Evolutionary conservation across 129 eudicot genomes (phyloP).

Genomic region (Heracleum sosnowskyi): DNA sequence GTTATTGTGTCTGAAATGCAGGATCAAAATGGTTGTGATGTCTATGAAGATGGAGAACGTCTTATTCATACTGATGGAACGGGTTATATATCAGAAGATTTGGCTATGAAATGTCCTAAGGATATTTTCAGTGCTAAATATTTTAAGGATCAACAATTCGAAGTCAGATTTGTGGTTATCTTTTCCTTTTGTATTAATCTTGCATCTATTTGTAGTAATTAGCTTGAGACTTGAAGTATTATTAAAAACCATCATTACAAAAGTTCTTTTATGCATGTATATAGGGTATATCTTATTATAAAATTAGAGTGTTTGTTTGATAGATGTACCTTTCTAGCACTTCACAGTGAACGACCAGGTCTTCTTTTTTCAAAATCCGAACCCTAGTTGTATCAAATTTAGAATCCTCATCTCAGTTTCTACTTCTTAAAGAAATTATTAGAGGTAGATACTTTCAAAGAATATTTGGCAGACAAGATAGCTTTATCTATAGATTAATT

Average conservation of each 20-base stretch:
- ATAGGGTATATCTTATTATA: not conserved
- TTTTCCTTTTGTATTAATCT: not conserved
- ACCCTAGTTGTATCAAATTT: not conserved
- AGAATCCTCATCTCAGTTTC: not conserved
- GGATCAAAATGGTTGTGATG: conserved; percentile 41
- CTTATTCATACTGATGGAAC: conserved; percentile 80
- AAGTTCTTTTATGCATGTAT: not conserved
- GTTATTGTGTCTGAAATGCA: conserved; percentile 14
- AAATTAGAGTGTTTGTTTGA: not conserved
- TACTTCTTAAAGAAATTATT: not conserved
- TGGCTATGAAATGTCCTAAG: conserved; percentile 54
- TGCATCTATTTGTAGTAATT: not conserved
- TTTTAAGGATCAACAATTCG: conserved; percentile 21
- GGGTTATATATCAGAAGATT: conserved; percentile 70
- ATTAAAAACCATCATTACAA: not conserved
- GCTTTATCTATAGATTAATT: not conserved
- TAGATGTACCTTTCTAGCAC: not conserved
- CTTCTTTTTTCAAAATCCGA: not conserved
- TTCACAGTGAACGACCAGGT: not conserved
- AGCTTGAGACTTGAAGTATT: not conserved
- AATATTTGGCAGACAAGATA: not conserved
- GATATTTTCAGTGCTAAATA: conserved; percentile 36
- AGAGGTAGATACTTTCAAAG: not conserved
- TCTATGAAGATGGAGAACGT: conserved; percentile 53
- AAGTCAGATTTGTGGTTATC: conserved; percentile 29